phyloP scores from a whole-genome alignment of 495 filamentous ascomycete species.

The Neurospora sp. region DNA sequence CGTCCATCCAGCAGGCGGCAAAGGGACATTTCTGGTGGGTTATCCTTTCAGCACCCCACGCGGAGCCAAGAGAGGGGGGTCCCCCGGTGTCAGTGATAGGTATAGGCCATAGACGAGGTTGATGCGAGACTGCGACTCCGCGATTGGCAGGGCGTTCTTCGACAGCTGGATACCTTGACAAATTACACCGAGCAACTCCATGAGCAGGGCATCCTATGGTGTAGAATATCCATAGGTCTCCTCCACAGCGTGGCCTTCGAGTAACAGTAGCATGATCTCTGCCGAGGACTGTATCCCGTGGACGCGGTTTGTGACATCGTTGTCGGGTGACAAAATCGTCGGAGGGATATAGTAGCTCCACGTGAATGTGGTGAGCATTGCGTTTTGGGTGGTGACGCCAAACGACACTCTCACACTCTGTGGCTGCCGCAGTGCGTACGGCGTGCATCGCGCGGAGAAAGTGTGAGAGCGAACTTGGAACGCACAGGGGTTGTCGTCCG shows the following conservation, averaged over 20 bases:
- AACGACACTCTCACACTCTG: background rate
- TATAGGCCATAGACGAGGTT: background rate
- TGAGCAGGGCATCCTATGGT: background rate
- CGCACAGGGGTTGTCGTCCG: conserved; percentile 17
- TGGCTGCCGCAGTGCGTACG: background rate
- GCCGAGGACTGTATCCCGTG: background rate
- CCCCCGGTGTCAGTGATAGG: background rate
- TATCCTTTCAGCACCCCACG: background rate
- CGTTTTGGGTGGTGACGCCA: background rate
- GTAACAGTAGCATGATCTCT: background rate
- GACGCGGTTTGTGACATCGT: background rate
- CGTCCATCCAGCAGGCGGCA: background rate
- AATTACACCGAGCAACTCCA: background rate
- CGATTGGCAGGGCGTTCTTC: conserved; percentile 7
- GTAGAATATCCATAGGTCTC: background rate
- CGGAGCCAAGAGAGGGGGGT: background rate
- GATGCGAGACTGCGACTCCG: conserved; percentile 7
- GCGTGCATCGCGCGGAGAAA: background rate
- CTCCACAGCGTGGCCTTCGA: background rate
- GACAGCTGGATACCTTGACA: conserved; percentile 6
- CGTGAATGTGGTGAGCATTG: background rate
- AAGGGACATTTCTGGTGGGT: background rate
- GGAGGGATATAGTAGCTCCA: background rate
- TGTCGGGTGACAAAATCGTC: background rate
- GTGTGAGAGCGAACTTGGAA: conserved; percentile 1